Conservation (phyloP, 495 filamentous ascomycete species). For the Pyrenula massariospora region DNA sequence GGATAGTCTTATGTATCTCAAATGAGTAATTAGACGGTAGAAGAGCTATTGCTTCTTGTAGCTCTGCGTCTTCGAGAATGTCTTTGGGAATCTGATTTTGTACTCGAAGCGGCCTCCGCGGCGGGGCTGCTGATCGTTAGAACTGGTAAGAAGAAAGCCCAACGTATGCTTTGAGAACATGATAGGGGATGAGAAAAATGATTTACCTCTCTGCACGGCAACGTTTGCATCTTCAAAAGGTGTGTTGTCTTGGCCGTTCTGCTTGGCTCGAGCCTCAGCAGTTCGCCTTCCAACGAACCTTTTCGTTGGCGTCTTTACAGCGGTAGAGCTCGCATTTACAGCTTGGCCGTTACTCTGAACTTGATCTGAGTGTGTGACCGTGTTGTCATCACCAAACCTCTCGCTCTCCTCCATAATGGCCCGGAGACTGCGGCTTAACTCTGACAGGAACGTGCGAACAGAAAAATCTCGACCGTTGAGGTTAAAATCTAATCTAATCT, state of each 20-base stretch:
- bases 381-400: not conserved
- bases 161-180: not conserved
- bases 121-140: constrained; percentile 33
- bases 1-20: constrained; percentile 96
- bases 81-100: constrained; percentile 82
- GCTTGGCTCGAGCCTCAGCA: constrained; percentile 40
- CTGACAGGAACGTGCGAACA: not conserved
- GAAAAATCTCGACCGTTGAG: not conserved
- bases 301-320: constrained; percentile 51
- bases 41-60: constrained; percentile 77
- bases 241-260: constrained; percentile 16
- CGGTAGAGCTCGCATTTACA: not conserved
- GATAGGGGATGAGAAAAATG: not conserved
- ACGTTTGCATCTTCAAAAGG: constrained; percentile 54
- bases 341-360: not conserved
- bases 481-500: not conserved
- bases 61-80: constrained; percentile 76
- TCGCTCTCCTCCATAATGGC: not conserved
- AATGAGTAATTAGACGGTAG: constrained; percentile 94
- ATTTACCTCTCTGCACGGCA: constrained; percentile 29
- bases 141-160: constrained; percentile 2
- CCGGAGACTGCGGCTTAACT: not conserved
- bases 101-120: constrained; percentile 58
- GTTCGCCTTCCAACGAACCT: constrained; percentile 66
- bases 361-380: not conserved